Evolutionary conservation across 805 yeast species (phyloP).

Genomic region (Gaillardinia entomophila): DNA sequence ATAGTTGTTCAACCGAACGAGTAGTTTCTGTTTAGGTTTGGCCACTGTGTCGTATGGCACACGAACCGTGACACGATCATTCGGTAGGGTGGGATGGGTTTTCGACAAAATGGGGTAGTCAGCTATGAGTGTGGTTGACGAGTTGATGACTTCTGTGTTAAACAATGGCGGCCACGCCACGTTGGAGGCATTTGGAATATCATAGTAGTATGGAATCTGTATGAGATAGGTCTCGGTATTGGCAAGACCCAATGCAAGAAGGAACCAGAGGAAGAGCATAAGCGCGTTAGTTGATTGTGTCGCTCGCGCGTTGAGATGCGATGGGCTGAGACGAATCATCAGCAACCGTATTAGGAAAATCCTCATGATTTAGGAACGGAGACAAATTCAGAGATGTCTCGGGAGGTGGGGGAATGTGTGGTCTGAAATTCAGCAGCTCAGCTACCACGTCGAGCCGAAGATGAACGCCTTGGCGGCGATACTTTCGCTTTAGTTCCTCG

Average conservation of each 20-base stretch:
- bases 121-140: conserved; percentile 6
- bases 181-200: conserved; percentile 16
- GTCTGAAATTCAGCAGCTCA: too few species aligned
- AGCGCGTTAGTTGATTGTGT: neutral
- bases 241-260: conserved; percentile 12
- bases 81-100: too few species aligned
- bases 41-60: conserved; percentile 3
- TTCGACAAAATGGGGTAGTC: conserved; percentile 10
- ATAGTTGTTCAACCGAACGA: conserved; percentile 31
- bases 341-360: conserved; percentile 1
- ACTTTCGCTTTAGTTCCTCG: too few species aligned
- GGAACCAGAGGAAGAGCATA: conserved; percentile 1
- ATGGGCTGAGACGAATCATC: conserved; percentile 1
- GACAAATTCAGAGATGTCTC: neutral
- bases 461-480: too few species aligned
- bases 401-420: neutral
- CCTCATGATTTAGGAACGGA: neutral
- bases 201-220: conserved; percentile 28
- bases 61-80: neutral
- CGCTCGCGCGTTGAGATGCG: neutral
- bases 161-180: conserved; percentile 2
- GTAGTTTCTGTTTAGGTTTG: conserved; percentile 8
- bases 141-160: conserved; percentile 2
- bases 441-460: too few species aligned
- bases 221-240: conserved; percentile 34